Conservation (phyloP, 768 basidiomycete species). For the Kwoniella dendrophila region DNA sequence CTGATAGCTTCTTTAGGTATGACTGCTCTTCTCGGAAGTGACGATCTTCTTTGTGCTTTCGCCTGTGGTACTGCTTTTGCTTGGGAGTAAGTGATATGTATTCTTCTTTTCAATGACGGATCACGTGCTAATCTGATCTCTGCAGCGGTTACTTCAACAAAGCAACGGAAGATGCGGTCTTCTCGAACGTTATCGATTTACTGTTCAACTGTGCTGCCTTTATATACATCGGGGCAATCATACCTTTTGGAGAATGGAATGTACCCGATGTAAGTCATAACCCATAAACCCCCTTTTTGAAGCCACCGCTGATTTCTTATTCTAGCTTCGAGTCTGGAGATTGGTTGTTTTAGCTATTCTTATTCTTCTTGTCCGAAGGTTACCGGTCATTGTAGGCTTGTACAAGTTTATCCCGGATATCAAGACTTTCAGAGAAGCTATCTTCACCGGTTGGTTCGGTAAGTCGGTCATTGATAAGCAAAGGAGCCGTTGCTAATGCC, state of each 20-base stretch:
- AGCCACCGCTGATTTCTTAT: not conserved
- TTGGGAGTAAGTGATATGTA: conserved; percentile 75
- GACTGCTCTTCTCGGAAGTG: conserved; percentile 80
- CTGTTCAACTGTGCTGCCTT: conserved; percentile 93
- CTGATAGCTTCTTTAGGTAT: conserved; percentile 63
- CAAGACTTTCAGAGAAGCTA: conserved; percentile 87
- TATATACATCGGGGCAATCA: conserved; percentile 95
- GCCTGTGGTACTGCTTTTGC: conserved; percentile 94
- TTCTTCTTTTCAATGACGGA: not conserved
- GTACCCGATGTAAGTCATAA: conserved; percentile 58
- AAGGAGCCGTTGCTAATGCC: no score
- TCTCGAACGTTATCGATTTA: conserved; percentile 90
- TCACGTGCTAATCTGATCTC: not conserved
- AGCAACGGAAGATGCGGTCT: conserved; percentile 91
- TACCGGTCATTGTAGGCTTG: conserved; percentile 79
- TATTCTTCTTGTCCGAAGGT: conserved; percentile 76
- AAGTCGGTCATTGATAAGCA: conserved; percentile 60
- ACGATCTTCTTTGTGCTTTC: conserved; percentile 93
- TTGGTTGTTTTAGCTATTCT: conserved; percentile 79
- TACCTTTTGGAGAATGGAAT: conserved; percentile 82
- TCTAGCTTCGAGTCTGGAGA: conserved; percentile 72
- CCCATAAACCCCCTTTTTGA: not conserved
- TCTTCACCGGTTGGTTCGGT: conserved; percentile 95
- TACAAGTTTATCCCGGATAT: conserved; percentile 96
- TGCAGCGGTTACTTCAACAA: conserved; percentile 58